A percentile compares a stretch with the other conserved stretches of the same genome.
Conservation (phyloP, 169 alveolate genomes). For the Plasmodium coatneyi region DNA sequence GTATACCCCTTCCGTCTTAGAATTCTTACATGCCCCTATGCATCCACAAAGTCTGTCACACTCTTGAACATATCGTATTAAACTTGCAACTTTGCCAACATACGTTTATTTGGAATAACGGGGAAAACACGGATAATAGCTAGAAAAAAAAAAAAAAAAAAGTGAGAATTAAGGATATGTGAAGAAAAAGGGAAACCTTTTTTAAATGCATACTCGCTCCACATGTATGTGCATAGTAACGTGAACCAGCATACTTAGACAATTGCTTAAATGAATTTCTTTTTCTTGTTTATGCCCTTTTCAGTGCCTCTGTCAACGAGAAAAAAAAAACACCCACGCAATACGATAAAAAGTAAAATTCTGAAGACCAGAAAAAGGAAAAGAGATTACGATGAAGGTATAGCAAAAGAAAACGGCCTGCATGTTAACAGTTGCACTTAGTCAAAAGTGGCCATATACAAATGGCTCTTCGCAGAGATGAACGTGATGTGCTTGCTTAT, state of each 20-base stretch:
- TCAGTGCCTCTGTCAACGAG: conserved; percentile 65
- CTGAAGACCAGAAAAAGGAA: conserved; percentile 62
- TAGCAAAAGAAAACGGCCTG: not conserved
- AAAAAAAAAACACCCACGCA: conserved; percentile 70
- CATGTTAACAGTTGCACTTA: not conserved
- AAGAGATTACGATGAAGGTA: conserved; percentile 70
- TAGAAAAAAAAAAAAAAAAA: not conserved
- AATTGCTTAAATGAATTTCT: not conserved
- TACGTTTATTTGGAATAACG: not conserved
- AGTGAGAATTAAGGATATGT: not conserved
- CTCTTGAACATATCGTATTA: not conserved
- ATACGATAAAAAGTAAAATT: conserved; percentile 67
- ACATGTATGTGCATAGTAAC: not conserved
- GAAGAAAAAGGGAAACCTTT: not conserved
- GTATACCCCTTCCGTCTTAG: not conserved
- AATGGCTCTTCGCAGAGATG: not conserved
- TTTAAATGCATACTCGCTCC: not conserved
- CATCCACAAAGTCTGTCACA: not conserved
- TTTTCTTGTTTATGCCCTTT: not conserved
- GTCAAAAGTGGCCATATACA: not conserved
- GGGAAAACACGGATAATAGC: not conserved
- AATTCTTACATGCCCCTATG: not conserved
- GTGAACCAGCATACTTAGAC: not conserved
- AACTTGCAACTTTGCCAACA: not conserved
- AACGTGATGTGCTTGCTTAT: not conserved